Conservation (phyloP, 805 yeast genomes). For the Allodekkera sacchari region DNA sequence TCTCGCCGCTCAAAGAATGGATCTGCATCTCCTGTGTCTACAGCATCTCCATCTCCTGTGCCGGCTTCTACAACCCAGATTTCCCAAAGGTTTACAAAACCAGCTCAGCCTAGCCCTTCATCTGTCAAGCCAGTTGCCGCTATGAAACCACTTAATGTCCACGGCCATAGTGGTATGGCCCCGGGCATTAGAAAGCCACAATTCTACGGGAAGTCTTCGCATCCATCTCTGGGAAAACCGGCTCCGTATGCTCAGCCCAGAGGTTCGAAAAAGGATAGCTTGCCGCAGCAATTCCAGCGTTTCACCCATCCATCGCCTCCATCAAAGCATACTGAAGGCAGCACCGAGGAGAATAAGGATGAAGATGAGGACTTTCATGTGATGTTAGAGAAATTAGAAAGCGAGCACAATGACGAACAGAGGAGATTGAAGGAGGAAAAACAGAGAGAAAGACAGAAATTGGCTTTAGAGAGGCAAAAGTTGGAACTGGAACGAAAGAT, state of each 20-base stretch:
- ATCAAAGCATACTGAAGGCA: constrained; percentile 2
- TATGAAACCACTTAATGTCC: constrained; percentile 2
- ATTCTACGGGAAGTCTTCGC: constrained; percentile 17
- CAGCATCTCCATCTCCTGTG: no score
- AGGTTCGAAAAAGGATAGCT: constrained; percentile 1
- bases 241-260: constrained; percentile 2
- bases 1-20: neutral
- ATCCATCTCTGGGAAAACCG: constrained; percentile 3
- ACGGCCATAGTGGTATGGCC: neutral
- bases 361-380: constrained; percentile 15
- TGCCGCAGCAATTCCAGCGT: constrained; percentile 11
- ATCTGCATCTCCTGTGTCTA: no score
- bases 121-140: constrained; percentile 1
- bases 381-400: constrained; percentile 16
- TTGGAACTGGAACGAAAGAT: neutral
- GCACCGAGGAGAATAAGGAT: constrained; percentile 3
- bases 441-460: neutral
- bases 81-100: neutral
- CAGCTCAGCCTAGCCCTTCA: neutral
- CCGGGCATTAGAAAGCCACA: constrained; percentile 19
- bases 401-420: constrained; percentile 11
- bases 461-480: constrained; percentile 5
- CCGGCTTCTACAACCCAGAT: neutral
- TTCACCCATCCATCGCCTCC: constrained; percentile 14
- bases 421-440: constrained; percentile 2